Evolutionary conservation across 805 yeast species (phyloP).

Genomic region (Blastobotrys terrestris): DNA sequence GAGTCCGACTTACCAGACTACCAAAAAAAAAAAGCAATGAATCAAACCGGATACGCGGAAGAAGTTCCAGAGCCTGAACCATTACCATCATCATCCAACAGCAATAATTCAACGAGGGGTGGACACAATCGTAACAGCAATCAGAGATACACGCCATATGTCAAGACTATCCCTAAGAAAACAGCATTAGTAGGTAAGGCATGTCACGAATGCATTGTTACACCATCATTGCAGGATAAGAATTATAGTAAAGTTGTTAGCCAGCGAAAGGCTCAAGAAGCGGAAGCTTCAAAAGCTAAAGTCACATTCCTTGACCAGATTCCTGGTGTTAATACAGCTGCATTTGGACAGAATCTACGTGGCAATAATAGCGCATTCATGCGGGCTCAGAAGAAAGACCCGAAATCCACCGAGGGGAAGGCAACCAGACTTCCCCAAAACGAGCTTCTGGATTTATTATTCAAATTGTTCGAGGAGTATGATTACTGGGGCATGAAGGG

Average conservation of each 20-base stretch:
- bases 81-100: neutral
- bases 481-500: constrained; percentile 97
- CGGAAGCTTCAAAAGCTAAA: constrained; percentile 45
- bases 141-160: constrained; percentile 63
- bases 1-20: constrained; percentile 64
- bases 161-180: constrained; percentile 81
- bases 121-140: constrained; percentile 1
- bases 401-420: constrained; percentile 58
- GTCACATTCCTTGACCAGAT: constrained; percentile 69
- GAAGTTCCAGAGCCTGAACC: neutral
- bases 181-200: constrained; percentile 83
- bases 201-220: constrained; percentile 84
- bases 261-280: constrained; percentile 42
- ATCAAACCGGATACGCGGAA: neutral
- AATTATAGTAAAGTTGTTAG: constrained; percentile 62
- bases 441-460: constrained; percentile 80
- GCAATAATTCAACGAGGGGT: neutral
- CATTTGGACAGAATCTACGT: constrained; percentile 76
- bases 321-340: constrained; percentile 83
- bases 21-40: constrained; percentile 29
- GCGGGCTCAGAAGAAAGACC: constrained; percentile 31
- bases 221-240: constrained; percentile 69
- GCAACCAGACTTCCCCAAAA: constrained; percentile 92
- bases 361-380: constrained; percentile 64
- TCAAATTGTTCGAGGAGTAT: constrained; percentile 85